Evolutionary conservation across 495 filamentous ascomycete species (phyloP).

Genomic region (Neurospora pannonica): DNA sequence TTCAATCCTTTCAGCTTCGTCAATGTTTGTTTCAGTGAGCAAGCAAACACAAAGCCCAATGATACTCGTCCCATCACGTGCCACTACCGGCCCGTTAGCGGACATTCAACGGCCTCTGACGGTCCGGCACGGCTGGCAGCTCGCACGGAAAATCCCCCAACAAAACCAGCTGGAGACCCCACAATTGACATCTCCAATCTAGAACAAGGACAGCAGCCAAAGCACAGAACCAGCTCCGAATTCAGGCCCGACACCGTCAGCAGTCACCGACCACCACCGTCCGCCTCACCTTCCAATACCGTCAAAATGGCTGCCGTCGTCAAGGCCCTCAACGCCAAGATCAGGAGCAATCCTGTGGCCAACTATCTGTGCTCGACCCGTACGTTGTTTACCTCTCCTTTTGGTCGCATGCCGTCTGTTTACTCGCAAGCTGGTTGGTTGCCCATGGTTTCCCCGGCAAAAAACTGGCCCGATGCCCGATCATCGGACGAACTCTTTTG

Average conservation of each 20-base stretch:
- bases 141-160: neutral
- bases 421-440: neutral
- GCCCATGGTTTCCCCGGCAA: neutral
- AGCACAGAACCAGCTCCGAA: neutral
- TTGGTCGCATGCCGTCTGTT: neutral
- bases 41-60: neutral
- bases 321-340: slow-evolving; percentile 86
- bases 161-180: neutral
- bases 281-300: neutral
- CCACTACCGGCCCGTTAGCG: neutral
- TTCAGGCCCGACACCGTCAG: neutral
- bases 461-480: neutral
- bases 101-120: neutral
- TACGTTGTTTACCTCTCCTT: slow-evolving; percentile 41
- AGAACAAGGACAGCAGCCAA: neutral
- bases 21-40: neutral
- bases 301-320: slow-evolving; percentile 69
- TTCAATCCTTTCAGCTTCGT: neutral
- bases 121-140: neutral
- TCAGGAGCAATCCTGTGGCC: slow-evolving; percentile 71
- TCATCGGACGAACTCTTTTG: neutral
- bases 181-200: neutral
- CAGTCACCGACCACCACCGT: neutral
- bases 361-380: slow-evolving; percentile 94
- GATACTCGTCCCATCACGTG: neutral